A percentile compares a stretch with the other conserved stretches of the same genome.
Evolutionary conservation across 768 basidiomycete genomes (phyloP).

Genomic region (Mycena galopus): DNA sequence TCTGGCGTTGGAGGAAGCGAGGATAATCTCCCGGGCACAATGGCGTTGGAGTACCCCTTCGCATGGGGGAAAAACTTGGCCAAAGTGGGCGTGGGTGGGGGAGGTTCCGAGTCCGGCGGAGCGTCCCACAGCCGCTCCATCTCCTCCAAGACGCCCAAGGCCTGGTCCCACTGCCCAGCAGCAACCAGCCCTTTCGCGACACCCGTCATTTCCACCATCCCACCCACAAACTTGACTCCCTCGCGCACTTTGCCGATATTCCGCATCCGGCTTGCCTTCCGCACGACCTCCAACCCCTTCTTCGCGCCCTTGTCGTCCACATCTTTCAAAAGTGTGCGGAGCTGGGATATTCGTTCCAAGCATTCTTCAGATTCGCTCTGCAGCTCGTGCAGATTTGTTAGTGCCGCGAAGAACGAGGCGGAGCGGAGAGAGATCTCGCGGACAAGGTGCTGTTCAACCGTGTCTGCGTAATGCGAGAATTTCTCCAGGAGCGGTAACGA

Average conservation of each 20-base stretch:
- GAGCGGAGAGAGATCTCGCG: conserved; percentile 93
- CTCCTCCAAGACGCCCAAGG: conserved; percentile 80
- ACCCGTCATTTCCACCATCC: conserved; percentile 82
- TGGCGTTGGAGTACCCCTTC: conserved; percentile 17
- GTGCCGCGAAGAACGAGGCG: conserved; percentile 94
- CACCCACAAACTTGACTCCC: conserved; percentile 72
- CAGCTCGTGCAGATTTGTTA: conserved; percentile 93
- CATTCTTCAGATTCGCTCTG: conserved; percentile 91
- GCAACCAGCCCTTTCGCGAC: conserved; percentile 81
- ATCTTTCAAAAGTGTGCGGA: conserved; percentile 79
- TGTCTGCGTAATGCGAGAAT: conserved; percentile 92
- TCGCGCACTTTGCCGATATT: conserved; percentile 73
- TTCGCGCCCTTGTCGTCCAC: conserved; percentile 84
- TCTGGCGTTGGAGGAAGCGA: conserved; percentile 55
- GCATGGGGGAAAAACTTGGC: conserved; percentile 20
- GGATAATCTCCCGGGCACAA: conserved; percentile 38
- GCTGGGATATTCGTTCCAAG: conserved; percentile 77
- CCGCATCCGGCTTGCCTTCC: conserved; percentile 70
- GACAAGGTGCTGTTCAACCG: conserved; percentile 93
- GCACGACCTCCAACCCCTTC: conserved; percentile 82
- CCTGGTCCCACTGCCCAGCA: conserved; percentile 90
- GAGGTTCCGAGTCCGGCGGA: conserved; percentile 17
- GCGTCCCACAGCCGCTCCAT: conserved; percentile 71
- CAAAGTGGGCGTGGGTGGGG: conserved; percentile 20
- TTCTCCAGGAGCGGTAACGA: conserved; percentile 86